Evolutionary conservation across 2,329 filamentous ascomycete genomes (phyloP).

Genomic region (Sporothrix humicola): DNA sequence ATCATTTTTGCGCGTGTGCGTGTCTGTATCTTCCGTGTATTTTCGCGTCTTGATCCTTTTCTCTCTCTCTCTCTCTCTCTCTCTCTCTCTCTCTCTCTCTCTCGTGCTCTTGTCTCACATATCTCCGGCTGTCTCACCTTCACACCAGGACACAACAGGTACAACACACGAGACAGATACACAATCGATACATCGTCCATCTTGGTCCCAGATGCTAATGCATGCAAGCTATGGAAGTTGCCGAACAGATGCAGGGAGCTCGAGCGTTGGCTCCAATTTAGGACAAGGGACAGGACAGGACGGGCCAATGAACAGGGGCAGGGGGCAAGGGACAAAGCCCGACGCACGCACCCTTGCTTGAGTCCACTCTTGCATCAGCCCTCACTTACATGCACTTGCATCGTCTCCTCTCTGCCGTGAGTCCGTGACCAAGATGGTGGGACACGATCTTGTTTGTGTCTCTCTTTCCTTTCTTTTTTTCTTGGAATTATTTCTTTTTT

Average conservation of each 20-base stretch:
- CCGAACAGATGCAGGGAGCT: slow-evolving; percentile 3
- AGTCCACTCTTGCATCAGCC: not conserved
- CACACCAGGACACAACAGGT: not conserved
- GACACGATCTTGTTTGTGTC: not conserved
- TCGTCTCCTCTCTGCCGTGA: not conserved
- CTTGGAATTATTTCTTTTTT: too few species aligned
- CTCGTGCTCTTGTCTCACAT: slow-evolving; percentile 15
- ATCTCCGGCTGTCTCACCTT: slow-evolving; percentile 13
- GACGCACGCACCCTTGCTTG: not conserved
- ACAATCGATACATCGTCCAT: not conserved
- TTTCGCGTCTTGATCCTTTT: not conserved
- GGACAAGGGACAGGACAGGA: not conserved
- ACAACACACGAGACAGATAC: not conserved
- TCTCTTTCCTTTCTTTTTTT: not conserved
- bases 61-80: not conserved
- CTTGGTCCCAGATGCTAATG: not conserved
- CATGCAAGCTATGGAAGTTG: slow-evolving; percentile 5
- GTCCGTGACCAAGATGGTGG: not conserved
- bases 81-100: not conserved
- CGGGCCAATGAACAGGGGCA: not conserved
- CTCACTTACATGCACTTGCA: not conserved
- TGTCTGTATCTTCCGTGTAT: too few species aligned
- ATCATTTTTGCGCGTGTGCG: not conserved
- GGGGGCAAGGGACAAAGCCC: too few species aligned
- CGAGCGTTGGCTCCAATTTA: not conserved